Conservation (phyloP, 305 asterid species). For the Solanum hybrid region DNA sequence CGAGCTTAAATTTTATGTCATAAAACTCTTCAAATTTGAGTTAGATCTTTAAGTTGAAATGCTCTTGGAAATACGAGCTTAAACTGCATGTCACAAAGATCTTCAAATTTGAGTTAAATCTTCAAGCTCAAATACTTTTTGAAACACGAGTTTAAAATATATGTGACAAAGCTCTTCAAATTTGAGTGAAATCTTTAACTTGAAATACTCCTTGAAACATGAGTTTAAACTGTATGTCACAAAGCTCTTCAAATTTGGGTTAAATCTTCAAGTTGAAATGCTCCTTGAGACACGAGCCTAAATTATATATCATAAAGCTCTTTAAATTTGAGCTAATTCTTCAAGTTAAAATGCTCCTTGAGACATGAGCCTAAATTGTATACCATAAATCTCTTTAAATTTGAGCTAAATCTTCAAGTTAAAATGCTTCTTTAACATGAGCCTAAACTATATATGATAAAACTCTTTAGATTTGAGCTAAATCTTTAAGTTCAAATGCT, state of each 20-base stretch:
- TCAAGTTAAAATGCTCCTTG: neutral
- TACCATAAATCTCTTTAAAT: too few relatives aligned
- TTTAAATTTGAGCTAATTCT: neutral
- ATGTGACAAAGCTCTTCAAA: neutral
- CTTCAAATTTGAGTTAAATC: neutral
- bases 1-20: too few relatives aligned
- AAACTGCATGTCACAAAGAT: too few relatives aligned
- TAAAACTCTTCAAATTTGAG: too few relatives aligned
- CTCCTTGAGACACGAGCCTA: neutral
- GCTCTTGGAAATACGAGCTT: too few relatives aligned
- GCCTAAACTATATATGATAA: neutral
- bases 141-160: neutral
- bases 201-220: too few relatives aligned
- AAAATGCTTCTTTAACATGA: too few relatives aligned
- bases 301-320: neutral
- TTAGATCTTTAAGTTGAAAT: too few relatives aligned
- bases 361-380: too few relatives aligned
- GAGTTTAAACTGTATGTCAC: neutral
- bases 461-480: neutral
- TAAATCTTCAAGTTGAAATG: neutral
- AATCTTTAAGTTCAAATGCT: neutral
- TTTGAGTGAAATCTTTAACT: too few relatives aligned
- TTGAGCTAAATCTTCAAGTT: too few relatives aligned
- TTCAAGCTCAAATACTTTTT: too few relatives aligned
- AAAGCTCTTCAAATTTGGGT: neutral